Percentiles rank a stretch among this genome's conserved stretches.
Evolutionary conservation across 164 flowering plant species (phyloP).

Genomic region (Chimonanthus salicifolius): DNA sequence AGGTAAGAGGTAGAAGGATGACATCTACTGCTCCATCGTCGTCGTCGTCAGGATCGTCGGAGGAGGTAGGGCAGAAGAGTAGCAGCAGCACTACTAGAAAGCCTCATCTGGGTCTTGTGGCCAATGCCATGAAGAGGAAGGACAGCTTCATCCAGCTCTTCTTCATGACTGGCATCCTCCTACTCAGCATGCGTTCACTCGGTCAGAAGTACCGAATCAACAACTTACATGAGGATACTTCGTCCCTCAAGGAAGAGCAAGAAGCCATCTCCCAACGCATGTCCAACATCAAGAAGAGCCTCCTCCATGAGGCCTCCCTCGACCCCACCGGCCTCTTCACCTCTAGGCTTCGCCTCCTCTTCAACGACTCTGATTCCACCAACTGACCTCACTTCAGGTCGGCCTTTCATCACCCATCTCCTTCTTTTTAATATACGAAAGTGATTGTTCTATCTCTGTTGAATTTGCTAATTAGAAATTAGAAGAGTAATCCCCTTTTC

Average conservation of each 20-base stretch:
- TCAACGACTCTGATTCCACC: slow-evolving; percentile 24
- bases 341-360: slow-evolving; percentile 60
- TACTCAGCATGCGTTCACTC: slow-evolving; percentile 65
- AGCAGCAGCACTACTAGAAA: slow-evolving; percentile 7
- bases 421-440: no score
- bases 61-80: slow-evolving; percentile 10
- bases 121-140: slow-evolving; percentile 50
- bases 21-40: not conserved
- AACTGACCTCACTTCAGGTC: not conserved
- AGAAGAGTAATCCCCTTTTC: no score
- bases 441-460: no score
- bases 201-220: slow-evolving; percentile 80
- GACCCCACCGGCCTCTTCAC: slow-evolving; percentile 71
- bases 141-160: slow-evolving; percentile 69
- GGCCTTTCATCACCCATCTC: no score
- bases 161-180: slow-evolving; percentile 68
- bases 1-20: not conserved
- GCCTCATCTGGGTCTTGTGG: slow-evolving; percentile 31
- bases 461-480: no score
- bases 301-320: slow-evolving; percentile 63
- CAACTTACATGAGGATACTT: slow-evolving; percentile 57
- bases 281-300: slow-evolving; percentile 51
- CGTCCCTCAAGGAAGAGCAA: slow-evolving; percentile 57
- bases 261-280: slow-evolving; percentile 47
- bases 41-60: not conserved